A percentile compares a stretch with the other conserved stretches of the same genome.
These are phyloP conservation scores for Biscogniauxia mediterranea DNA, from an alignment of 2,329 filamentous ascomycete species.

Conservation along the genomic window DNA sequence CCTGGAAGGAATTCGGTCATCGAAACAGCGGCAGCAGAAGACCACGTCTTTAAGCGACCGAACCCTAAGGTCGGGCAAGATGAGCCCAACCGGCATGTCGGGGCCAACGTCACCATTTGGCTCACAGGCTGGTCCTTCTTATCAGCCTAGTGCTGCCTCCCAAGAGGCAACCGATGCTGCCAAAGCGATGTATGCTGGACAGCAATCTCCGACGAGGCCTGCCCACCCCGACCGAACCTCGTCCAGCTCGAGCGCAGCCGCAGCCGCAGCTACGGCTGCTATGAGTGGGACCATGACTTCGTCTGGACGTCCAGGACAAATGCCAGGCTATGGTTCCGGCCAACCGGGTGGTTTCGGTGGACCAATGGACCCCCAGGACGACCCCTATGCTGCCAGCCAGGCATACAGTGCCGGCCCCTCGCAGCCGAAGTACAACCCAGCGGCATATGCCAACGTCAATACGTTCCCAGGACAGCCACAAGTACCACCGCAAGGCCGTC, in stretches of 20 bases:
- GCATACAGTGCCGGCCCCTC: constrained; percentile 28
- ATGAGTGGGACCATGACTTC: constrained; percentile 52
- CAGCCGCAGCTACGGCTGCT: constrained; percentile 56
- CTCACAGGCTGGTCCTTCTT: constrained; percentile 23
- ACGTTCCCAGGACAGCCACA: constrained; percentile 46
- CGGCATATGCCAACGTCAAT: constrained; percentile 67
- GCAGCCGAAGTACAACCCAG: constrained; percentile 73
- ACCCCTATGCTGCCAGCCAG: constrained; percentile 27
- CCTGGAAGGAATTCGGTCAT: constrained; percentile 77
- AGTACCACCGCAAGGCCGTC: constrained; percentile 37
- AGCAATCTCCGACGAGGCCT: constrained; percentile 51
- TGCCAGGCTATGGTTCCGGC: constrained; percentile 34
- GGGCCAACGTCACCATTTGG: constrained; percentile 30
- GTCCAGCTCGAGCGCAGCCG: constrained; percentile 51
- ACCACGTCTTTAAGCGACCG: constrained; percentile 59
- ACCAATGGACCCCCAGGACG: constrained; percentile 29
- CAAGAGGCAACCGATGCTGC: constrained; percentile 61
- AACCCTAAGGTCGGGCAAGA: constrained; percentile 59
- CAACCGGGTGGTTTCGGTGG: constrained; percentile 33
- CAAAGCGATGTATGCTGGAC: constrained; percentile 59
- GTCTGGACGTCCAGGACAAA: constrained; percentile 24
- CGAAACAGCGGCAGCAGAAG: constrained; percentile 68
- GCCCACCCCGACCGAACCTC: constrained; percentile 53
- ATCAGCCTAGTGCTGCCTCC: constrained; percentile 38
- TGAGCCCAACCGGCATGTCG: constrained; percentile 40